A percentile compares a stretch with the other conserved stretches of the same genome.
Evolutionary conservation across 306 rosid genomes (phyloP).

Genomic region (Aeschynomene evenia): DNA sequence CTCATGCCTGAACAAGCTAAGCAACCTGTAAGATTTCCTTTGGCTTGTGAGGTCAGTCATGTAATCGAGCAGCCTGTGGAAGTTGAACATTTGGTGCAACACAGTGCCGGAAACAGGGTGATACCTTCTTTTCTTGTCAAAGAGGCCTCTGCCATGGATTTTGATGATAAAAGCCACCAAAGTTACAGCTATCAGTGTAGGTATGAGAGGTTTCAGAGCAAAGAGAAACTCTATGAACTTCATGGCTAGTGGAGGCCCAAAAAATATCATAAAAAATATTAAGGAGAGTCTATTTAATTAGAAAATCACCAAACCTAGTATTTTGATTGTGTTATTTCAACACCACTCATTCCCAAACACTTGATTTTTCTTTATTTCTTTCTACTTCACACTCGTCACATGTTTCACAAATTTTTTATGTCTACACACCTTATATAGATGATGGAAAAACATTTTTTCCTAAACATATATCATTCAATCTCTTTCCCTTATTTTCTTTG

Average conservation of each 20-base stretch:
- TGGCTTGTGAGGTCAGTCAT: slow-evolving; percentile 53
- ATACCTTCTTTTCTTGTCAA: slow-evolving; percentile 35
- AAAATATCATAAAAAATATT: too few relatives aligned
- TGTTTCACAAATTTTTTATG: too few relatives aligned
- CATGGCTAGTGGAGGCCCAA: not conserved
- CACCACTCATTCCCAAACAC: too few relatives aligned
- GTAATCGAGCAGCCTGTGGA: slow-evolving; percentile 49
- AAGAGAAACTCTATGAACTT: slow-evolving; percentile 8
- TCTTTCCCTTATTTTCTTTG: too few relatives aligned
- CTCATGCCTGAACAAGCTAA: slow-evolving; percentile 50
- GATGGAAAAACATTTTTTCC: too few relatives aligned
- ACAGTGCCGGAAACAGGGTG: slow-evolving; percentile 43
- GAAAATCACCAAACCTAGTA: too few relatives aligned
- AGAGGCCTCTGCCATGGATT: slow-evolving; percentile 17
- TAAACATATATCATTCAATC: too few relatives aligned
- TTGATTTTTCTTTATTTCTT: too few relatives aligned
- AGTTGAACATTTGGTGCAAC: slow-evolving; percentile 34
- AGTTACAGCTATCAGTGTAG: slow-evolving; percentile 17
- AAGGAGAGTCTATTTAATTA: not conserved
- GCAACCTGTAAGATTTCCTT: slow-evolving; percentile 55
- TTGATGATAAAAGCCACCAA: slow-evolving; percentile 24
- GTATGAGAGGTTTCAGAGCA: slow-evolving; percentile 6
- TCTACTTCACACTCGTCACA: too few relatives aligned
- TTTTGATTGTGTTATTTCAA: too few relatives aligned
- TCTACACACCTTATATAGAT: too few relatives aligned